Evolutionary conservation across 2,329 filamentous ascomycete genomes (phyloP), one percentile per base, ranked within the genome.

Genomic region (Penicillium sp.): DNA sequence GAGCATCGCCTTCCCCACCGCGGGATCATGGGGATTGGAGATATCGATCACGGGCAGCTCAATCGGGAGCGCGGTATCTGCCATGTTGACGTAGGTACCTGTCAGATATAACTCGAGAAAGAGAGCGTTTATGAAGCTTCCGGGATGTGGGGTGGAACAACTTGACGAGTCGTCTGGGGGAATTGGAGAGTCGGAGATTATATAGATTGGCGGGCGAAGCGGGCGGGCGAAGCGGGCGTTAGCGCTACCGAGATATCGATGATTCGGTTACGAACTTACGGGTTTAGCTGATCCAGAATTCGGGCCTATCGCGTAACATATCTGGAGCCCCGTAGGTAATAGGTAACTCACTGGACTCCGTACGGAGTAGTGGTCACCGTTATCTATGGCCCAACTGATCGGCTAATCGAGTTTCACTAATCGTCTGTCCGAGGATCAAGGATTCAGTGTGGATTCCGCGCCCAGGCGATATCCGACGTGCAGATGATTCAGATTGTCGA

Each of bases 31-130:
- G 5, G 83, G 79, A 17, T 83, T 82, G 4, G 87, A 88, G 64
- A 96, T 88, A 74, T 97, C 90, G 67, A 98, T 91, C 54, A 97
- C 81, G 22, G 94, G 92, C 41, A 97, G 92, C 20, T 76, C 64
- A 49, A 79, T 75, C 41, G 72, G 67, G 7, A 68, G 48, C 31
- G 64, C 58, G 25, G 60, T 51, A 34, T 71, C 66, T 17, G 67
- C 37, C 69, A 72, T 72, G 41, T 63, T 64, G 54, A 28, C 25
- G 25, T 28, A 28, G 10, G n/a, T n/a, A 35, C 4, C n/a, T 6
- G 8, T 31, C 31, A 10, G 8, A 20, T 12, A 6, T 11, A 25
- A 11, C 6, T 8, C 12, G 11, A 25, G 42, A 10, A 6, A 22
- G 22, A 20, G 42, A 25, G 42, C 2, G 38, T 41, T 17, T 17